phyloP scores from a whole-genome alignment of 495 filamentous ascomycete genomes.

The Usnea hakonensis region DNA sequence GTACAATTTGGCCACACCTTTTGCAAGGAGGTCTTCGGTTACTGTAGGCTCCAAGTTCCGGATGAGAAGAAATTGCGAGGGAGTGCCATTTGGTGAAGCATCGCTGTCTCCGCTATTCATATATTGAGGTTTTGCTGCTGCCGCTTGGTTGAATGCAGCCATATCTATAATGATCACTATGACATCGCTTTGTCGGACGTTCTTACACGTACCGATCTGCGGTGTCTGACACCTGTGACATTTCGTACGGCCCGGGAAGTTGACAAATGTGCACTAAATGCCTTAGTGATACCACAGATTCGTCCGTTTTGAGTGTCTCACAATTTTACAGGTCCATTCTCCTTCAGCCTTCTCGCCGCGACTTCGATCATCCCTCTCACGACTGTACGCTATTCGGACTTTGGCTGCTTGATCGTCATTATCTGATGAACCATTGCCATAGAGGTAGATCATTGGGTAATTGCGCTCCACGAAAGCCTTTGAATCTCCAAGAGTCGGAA shows the following conservation, averaged over 20 bases:
- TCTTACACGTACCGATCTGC: constrained; percentile 51
- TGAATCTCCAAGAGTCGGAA: constrained; percentile 51
- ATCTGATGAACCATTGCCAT: constrained; percentile 38
- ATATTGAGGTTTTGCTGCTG: constrained; percentile 25
- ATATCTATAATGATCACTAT: constrained; percentile 21
- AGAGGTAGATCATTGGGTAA: constrained; percentile 54
- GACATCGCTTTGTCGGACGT: constrained; percentile 24
- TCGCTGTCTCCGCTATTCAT: constrained; percentile 73
- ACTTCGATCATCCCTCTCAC: constrained; percentile 49
- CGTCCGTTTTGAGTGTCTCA: constrained; percentile 31
- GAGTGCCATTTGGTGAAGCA: constrained; percentile 61
- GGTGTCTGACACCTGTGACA: constrained; percentile 72
- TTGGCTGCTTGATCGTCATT: constrained; percentile 48
- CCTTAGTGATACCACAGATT: constrained; percentile 7
- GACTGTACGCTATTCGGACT: constrained; percentile 51
- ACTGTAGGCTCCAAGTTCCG: constrained; percentile 66
- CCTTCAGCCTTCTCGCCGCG: constrained; percentile 48
- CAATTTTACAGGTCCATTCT: constrained; percentile 71
- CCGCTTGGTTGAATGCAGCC: constrained; percentile 4
- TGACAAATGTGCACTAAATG: constrained; percentile 60
- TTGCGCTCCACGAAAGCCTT: constrained; percentile 58
- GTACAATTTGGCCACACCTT: constrained; percentile 72
- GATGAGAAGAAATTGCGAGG: constrained; percentile 76
- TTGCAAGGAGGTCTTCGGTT: constrained; percentile 69
- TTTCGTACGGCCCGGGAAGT: constrained; percentile 58